Evolutionary conservation across 1,139 yeast species (phyloP).

Genomic region (Yarrowia galli): DNA sequence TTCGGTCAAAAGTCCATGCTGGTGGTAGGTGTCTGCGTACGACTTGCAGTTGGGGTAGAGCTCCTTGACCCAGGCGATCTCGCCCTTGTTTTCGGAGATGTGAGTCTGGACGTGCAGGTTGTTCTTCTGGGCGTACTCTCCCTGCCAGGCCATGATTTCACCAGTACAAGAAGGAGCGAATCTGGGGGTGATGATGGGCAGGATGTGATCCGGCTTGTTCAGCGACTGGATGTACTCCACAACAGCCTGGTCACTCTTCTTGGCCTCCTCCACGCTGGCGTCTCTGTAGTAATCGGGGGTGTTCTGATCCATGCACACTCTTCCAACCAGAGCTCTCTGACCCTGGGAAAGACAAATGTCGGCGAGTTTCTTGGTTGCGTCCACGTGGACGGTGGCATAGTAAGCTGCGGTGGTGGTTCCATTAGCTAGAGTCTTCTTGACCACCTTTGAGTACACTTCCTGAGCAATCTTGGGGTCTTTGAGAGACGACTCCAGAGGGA

Average conservation of each 20-base stretch:
- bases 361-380: constrained; percentile 77
- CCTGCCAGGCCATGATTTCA: constrained; percentile 67
- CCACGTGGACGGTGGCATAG: constrained; percentile 84
- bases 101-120: constrained; percentile 87
- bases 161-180: constrained; percentile 90
- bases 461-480: constrained; percentile 62
- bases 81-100: constrained; percentile 77
- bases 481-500: constrained; percentile 78
- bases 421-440: constrained; percentile 67
- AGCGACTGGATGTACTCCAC: constrained; percentile 61
- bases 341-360: constrained; percentile 70
- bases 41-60: constrained; percentile 73
- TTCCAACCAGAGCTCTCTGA: constrained; percentile 90
- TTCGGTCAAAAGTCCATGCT: constrained; percentile 63
- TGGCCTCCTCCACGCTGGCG: constrained; percentile 61
- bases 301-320: constrained; percentile 87
- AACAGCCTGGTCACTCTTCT: constrained; percentile 63
- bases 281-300: constrained; percentile 76
- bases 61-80: constrained; percentile 74
- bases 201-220: constrained; percentile 58
- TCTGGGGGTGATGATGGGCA: constrained; percentile 87
- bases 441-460: constrained; percentile 67
- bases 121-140: constrained; percentile 59
- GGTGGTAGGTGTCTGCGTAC: constrained; percentile 81
- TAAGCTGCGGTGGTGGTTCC: constrained; percentile 96